phyloP scores from a whole-genome alignment of 768 basidiomycete genomes.

The Collybiopsis luxurians region DNA sequence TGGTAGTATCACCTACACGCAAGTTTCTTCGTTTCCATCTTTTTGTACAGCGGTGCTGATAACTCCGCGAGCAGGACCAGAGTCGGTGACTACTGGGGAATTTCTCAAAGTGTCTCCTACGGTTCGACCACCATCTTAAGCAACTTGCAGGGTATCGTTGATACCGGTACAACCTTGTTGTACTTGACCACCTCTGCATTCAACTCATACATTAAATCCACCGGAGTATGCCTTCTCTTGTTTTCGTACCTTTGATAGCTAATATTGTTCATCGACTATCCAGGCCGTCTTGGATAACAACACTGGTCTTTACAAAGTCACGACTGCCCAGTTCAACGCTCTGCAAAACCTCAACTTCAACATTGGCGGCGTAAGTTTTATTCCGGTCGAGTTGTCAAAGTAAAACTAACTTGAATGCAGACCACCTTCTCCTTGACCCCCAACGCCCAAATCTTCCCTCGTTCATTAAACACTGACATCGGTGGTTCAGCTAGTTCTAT shows the following conservation, averaged over 20 bases:
- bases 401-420: constrained; percentile 7
- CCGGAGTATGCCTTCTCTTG: constrained; percentile 24
- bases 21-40: constrained; percentile 12
- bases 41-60: background rate
- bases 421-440: constrained; percentile 35
- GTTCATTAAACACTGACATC: constrained; percentile 29
- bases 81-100: constrained; percentile 55
- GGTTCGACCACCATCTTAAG: constrained; percentile 44
- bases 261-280: background rate
- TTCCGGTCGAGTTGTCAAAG: no score
- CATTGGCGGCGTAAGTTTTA: constrained; percentile 37
- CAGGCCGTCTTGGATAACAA: constrained; percentile 29
- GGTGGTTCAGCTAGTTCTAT: constrained; percentile 28
- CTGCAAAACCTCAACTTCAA: constrained; percentile 59
- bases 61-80: no score
- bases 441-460: constrained; percentile 39
- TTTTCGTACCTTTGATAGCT: background rate
- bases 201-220: constrained; percentile 38
- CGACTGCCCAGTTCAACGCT: constrained; percentile 44
- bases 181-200: constrained; percentile 47
- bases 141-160: constrained; percentile 54
- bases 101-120: constrained; percentile 55
- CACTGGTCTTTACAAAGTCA: constrained; percentile 53
- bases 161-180: constrained; percentile 55
- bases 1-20: constrained; percentile 23